phyloP scores from a whole-genome alignment of 2,329 filamentous ascomycete species.

The Pleoardoris graminearum region DNA sequence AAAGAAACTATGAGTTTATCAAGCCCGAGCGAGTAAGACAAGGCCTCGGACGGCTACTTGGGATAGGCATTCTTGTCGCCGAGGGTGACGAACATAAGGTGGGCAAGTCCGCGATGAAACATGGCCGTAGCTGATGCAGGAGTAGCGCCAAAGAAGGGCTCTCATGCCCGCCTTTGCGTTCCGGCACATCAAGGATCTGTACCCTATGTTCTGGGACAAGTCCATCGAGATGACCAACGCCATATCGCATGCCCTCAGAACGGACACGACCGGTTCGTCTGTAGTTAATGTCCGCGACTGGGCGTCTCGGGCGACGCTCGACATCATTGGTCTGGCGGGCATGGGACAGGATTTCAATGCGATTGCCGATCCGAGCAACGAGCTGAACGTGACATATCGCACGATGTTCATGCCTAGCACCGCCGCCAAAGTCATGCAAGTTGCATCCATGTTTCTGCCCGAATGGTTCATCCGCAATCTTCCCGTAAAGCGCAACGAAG shows the following conservation, averaged over 20 bases:
- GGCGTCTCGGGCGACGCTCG: constrained; percentile 58
- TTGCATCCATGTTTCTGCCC: constrained; percentile 67
- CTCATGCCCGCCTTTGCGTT: constrained; percentile 56
- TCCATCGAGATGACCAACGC: constrained; percentile 47
- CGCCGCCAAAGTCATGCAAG: constrained; percentile 58
- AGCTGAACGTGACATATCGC: constrained; percentile 57
- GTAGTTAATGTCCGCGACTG: constrained; percentile 52
- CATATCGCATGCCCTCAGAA: constrained; percentile 36
- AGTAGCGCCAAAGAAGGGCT: constrained; percentile 50
- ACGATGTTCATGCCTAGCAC: constrained; percentile 54
- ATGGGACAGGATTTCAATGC: constrained; percentile 61
- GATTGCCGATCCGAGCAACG: constrained; percentile 55
- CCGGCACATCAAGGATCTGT: constrained; percentile 56
- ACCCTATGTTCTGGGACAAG: constrained; percentile 55
- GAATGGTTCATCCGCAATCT: constrained; percentile 63
- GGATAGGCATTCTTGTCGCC: constrained; percentile 73
- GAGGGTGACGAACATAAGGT: constrained; percentile 90
- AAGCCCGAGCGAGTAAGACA: constrained; percentile 53
- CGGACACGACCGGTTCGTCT: constrained; percentile 29
- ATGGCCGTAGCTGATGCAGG: constrained; percentile 11
- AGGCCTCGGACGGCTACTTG: constrained; percentile 66
- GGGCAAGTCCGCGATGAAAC: constrained; percentile 4
- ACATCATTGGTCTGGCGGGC: constrained; percentile 62
- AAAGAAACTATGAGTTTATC: constrained; percentile 56
- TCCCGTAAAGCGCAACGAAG: constrained; percentile 69